Evolutionary conservation across 345 rosid genomes (phyloP), one percentile per base, ranked within the genome.

Genomic region (Dimocarpus longan): DNA sequence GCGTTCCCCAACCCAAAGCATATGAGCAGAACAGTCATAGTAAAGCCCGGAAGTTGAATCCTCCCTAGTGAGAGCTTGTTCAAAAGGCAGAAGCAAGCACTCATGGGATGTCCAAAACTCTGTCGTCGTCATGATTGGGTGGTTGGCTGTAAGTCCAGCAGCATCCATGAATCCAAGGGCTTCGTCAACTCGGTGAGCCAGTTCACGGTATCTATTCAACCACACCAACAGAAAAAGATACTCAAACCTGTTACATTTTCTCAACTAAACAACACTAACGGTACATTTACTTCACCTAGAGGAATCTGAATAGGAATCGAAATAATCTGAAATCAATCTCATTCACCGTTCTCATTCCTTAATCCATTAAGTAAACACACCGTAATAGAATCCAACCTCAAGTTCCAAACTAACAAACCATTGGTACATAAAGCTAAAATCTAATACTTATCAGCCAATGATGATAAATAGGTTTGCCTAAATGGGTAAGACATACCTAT

Each of bases 81-180:
- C 88, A 21, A 80, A 82, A 71, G 88, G 85, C 80, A 85, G 76
- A 44, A 80, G 88, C 66, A 85, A 78, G 76, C 88, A 85, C 78
- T 85, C 88, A 15, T 85, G 88, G 42, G 88, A 82, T 24, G 88
- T 85, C 85, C 85, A 85, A 74, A 85, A 85, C 24, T 85, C 84
- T 6, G 85, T 78, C 4, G 79, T 82, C 32, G 85, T 69, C 88
- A 85, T 82, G 70, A 82, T 67, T 22, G 84, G 82, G 76, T 85
- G 88, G 68, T 65, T 76, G 66, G 48, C 75, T 59, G 88, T 66
- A 44, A 85, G 80, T 59, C 88, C 88, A 60, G 88, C 83, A 52
- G 88, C 81, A 39, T 73, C 85, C 88, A 85, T 85, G 68, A 85
- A 85, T 52, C 85, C 85, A 50, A 85, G 64, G 70, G 87, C 82